Evolutionary conservation across 306 rosid genomes (phyloP).

Genomic region (Hylodesmum podocarpum): DNA sequence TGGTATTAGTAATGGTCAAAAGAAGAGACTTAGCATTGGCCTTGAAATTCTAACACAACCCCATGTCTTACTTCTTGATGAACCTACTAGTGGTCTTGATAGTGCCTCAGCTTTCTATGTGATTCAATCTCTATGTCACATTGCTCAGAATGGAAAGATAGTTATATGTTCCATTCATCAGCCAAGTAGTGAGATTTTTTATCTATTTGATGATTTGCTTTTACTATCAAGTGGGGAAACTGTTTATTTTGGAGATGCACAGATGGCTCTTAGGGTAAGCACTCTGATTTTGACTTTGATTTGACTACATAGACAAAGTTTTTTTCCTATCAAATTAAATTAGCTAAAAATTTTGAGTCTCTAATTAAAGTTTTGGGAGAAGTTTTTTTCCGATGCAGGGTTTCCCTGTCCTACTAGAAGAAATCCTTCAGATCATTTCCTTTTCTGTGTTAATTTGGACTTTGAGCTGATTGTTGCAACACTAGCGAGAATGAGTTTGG

Average conservation of each 20-base stretch:
- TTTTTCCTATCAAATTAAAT: not conserved
- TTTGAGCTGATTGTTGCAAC: constrained; percentile 51
- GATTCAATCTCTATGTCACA: constrained; percentile 54
- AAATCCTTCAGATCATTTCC: constrained; percentile 81
- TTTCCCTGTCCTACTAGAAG: constrained; percentile 70
- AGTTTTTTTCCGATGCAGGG: constrained; percentile 82
- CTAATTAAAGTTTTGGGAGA: constrained; percentile 5
- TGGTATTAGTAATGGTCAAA: constrained; percentile 81
- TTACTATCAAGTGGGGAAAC: constrained; percentile 67
- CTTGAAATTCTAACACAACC: constrained; percentile 71
- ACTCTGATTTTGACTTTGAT: not conserved
- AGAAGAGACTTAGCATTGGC: constrained; percentile 74
- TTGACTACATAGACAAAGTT: not conserved
- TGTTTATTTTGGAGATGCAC: constrained; percentile 67
- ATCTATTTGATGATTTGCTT: constrained; percentile 67
- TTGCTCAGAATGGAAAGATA: constrained; percentile 61
- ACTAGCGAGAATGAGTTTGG: constrained; percentile 42
- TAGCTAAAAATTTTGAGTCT: not conserved
- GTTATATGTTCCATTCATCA: constrained; percentile 75
- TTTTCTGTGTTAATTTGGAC: constrained; percentile 65
- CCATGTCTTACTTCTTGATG: constrained; percentile 67
- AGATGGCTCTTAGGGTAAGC: constrained; percentile 57
- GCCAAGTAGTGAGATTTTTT: constrained; percentile 63
- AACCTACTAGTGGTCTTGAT: constrained; percentile 84
- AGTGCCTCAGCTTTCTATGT: constrained; percentile 80